Conservation (phyloP, 495 filamentous ascomycete species). For the Penicillium goetzii region DNA sequence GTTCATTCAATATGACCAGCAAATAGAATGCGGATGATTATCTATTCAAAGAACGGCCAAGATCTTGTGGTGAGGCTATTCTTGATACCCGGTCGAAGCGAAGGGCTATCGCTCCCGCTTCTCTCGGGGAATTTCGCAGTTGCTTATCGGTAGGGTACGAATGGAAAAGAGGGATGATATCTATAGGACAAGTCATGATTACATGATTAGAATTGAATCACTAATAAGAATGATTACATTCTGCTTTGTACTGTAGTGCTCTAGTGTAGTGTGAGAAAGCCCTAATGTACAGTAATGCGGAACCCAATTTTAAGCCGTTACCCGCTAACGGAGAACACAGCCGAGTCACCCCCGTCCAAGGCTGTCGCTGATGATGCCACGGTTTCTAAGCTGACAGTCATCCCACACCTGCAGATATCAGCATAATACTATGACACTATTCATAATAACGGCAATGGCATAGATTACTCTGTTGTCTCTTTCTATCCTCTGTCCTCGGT, state of each 20-base stretch:
- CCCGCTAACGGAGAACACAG: constrained; percentile 20
- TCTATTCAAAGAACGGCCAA: neutral
- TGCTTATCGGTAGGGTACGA: constrained; percentile 16
- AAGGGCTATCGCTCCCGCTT: neutral
- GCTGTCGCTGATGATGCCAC: constrained; percentile 15
- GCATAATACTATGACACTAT: neutral
- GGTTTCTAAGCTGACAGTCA: constrained; percentile 9
- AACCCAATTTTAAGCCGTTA: constrained; percentile 14
- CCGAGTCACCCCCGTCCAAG: constrained; percentile 15
- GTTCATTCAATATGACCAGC: constrained; percentile 2
- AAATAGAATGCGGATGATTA: constrained; percentile 21
- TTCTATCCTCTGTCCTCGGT: neutral
- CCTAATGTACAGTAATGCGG: neutral
- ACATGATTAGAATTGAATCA: neutral
- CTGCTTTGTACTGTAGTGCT: neutral
- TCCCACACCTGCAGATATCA: neutral
- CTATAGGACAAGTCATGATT: neutral
- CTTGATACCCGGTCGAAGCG: constrained; percentile 2
- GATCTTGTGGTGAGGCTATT: neutral
- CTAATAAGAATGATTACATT: neutral
- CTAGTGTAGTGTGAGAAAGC: constrained; percentile 3
- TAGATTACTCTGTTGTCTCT: neutral
- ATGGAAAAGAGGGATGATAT: constrained; percentile 9
- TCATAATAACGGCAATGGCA: neutral
- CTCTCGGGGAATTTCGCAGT: neutral